Percentiles rank a stretch among this genome's conserved stretches.
phyloP scores from a whole-genome alignment of 208 protist genomes.

The Trichomonas gallinae region DNA sequence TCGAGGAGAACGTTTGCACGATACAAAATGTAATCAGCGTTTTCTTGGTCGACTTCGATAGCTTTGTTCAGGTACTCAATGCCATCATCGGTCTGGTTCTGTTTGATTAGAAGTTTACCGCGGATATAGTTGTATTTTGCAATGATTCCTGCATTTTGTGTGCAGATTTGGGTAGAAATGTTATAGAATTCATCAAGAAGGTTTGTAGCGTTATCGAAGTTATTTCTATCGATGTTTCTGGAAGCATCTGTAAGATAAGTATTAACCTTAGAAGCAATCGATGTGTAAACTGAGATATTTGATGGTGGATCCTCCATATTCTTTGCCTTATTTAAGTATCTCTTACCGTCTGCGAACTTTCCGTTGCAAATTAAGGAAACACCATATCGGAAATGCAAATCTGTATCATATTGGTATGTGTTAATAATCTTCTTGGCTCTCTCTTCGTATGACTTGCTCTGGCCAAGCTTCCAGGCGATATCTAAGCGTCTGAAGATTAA shows the following conservation, averaged over 20 bases:
- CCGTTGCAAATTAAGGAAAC: not conserved
- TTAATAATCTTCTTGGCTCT: not conserved
- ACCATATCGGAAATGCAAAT: not conserved
- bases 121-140: not conserved
- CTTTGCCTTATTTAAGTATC: not conserved
- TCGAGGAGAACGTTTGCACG: not conserved
- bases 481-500: not conserved
- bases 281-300: not conserved
- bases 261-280: not conserved
- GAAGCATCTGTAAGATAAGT: not conserved
- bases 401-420: not conserved
- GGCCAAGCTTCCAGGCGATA: not conserved
- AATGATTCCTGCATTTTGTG: not conserved
- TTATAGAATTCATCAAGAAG: not conserved
- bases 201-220: not conserved
- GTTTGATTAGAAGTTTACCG: not conserved
- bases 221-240: not conserved
- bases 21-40: not conserved
- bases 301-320: not conserved
- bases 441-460: not conserved
- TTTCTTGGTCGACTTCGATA: not conserved
- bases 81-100: not conserved
- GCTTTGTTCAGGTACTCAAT: not conserved
- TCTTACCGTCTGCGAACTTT: not conserved
- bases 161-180: not conserved